Evolutionary conservation across 345 rosid genomes (phyloP).

Genomic region (thale cress (Arabidopsis thaliana)): DNA sequence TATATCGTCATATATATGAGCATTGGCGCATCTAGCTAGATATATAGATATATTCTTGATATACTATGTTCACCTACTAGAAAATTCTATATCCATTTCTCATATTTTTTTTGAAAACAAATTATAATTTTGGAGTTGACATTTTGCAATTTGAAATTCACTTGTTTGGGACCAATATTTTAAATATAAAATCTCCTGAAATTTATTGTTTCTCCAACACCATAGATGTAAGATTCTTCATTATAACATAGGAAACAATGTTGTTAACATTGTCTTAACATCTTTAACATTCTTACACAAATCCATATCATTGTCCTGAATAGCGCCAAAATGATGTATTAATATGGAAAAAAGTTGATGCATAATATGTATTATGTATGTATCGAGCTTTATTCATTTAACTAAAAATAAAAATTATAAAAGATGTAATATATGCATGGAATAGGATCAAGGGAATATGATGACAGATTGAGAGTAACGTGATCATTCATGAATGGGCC

Average conservation of each 20-base stretch:
- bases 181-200: neutral
- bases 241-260: constrained; percentile 1
- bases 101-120: neutral
- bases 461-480: constrained; percentile 36
- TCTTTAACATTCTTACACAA: neutral
- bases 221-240: neutral
- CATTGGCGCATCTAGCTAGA: constrained; percentile 16
- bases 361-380: neutral
- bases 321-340: neutral
- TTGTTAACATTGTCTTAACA: neutral
- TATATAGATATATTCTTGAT: constrained; percentile 7
- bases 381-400: constrained; percentile 12
- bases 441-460: constrained; percentile 39
- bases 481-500: constrained; percentile 35
- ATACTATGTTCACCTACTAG: constrained; percentile 22
- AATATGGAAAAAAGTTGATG: neutral
- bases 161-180: constrained; percentile 14
- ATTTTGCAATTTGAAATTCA: constrained; percentile 21
- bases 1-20: constrained; percentile 24
- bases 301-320: neutral
- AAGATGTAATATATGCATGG: constrained; percentile 4
- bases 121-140: constrained; percentile 11
- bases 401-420: neutral
- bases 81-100: constrained; percentile 21
- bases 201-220: neutral